These are phyloP conservation scores for Termitomyces bulborhizus DNA, from an alignment of 768 basidiomycete species.

Conservation along the genomic window DNA sequence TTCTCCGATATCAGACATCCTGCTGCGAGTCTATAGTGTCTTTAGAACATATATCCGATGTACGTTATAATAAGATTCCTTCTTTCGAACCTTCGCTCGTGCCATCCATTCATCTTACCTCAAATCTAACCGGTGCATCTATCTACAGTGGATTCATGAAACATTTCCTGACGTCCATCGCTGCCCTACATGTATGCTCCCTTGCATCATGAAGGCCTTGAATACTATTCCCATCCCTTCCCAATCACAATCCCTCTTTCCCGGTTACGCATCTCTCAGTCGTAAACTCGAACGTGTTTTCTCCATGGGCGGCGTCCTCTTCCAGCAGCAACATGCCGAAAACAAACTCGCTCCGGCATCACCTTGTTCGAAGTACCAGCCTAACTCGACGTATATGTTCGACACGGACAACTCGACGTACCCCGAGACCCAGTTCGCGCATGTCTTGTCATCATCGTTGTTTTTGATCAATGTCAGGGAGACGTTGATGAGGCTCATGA, in stretches of 20 bases:
- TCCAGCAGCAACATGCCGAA: not conserved
- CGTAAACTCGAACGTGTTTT: not conserved
- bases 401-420: not conserved
- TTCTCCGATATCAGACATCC: conserved; percentile 5
- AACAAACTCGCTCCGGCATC: not conserved
- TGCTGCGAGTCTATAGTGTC: too few species aligned
- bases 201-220: not conserved
- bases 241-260: too few species aligned
- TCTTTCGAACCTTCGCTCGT: not conserved
- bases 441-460: conserved; percentile 2
- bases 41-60: too few species aligned
- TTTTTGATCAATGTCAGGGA: conserved; percentile 8
- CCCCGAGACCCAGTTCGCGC: conserved; percentile 8
- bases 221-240: too few species aligned
- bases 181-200: conserved; percentile 13
- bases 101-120: too few species aligned
- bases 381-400: too few species aligned
- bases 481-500: conserved; percentile 7
- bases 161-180: conserved; percentile 3
- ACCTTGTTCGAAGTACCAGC: not conserved
- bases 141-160: conserved; percentile 12
- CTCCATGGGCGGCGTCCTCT: not conserved
- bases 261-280: not conserved
- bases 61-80: too few species aligned
- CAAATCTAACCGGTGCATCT: not conserved